Percentiles rank a stretch among this genome's conserved stretches.
phyloP scores from a whole-genome alignment of 1,139 yeast species.

The Torulaspora pretoriensis region DNA sequence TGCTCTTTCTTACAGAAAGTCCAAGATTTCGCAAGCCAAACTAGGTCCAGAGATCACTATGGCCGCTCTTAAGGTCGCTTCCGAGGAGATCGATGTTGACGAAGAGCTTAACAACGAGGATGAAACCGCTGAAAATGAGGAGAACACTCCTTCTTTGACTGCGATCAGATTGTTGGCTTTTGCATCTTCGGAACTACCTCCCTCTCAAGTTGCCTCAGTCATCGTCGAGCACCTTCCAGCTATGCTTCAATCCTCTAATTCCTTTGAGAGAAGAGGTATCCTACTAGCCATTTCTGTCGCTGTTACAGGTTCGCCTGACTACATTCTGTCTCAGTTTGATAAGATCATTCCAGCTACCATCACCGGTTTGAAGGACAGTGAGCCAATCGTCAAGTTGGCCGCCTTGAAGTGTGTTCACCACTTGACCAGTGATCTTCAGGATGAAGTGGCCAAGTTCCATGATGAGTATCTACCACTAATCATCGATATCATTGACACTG shows the following conservation, averaged over 20 bases:
- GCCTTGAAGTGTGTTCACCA: conserved; percentile 79
- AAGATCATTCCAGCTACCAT: conserved; percentile 70
- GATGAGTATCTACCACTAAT: conserved; percentile 79
- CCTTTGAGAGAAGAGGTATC: conserved; percentile 84
- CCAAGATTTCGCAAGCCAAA: conserved; percentile 58
- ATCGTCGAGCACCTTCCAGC: conserved; percentile 64
- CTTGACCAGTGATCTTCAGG: conserved; percentile 81
- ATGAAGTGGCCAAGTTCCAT: conserved; percentile 76
- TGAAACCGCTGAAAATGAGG: conserved; percentile 90
- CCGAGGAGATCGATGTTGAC: conserved; percentile 71
- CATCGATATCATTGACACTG: conserved; percentile 79
- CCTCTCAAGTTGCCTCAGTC: conserved; percentile 83
- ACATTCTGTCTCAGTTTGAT: conserved; percentile 67
- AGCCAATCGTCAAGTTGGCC: conserved; percentile 74
- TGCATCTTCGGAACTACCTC: conserved; percentile 81
- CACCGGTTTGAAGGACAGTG: conserved; percentile 74
- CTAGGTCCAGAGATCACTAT: conserved; percentile 76
- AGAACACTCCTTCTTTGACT: conserved; percentile 70
- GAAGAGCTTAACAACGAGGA: conserved; percentile 74
- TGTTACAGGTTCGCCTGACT: conserved; percentile 93
- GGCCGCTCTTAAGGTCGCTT: conserved; percentile 70
- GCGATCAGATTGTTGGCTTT: conserved; percentile 79
- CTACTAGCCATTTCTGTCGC: conserved; percentile 77
- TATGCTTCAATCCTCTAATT: conserved; percentile 60
- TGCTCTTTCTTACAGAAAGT: conserved; percentile 67